Percentiles rank a stretch among this genome's conserved stretches.
These are phyloP conservation scores for Oenanthe sinensis DNA, from an alignment of 129 eudicot species.

Conservation along the genomic window DNA sequence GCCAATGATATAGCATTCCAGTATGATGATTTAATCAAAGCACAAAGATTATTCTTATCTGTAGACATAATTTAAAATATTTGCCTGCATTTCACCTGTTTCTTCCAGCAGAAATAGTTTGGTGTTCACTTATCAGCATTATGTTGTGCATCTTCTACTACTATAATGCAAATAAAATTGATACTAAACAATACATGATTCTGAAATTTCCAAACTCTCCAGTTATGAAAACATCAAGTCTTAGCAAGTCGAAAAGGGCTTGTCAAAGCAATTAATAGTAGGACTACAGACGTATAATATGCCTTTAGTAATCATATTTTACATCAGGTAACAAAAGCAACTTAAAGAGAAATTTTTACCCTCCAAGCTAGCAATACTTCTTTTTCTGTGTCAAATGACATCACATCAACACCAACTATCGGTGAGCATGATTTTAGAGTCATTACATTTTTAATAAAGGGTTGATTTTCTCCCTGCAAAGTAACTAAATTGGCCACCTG, in stretches of 20 bases:
- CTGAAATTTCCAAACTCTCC: not conserved
- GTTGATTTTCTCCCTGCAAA: constrained; percentile 82
- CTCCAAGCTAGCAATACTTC: constrained; percentile 93
- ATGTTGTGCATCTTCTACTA: not conserved
- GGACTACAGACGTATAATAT: not conserved
- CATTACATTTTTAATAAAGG: constrained; percentile 88
- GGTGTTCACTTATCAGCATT: not conserved
- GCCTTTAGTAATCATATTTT: not conserved
- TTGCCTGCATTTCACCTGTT: not conserved
- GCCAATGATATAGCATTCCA: not conserved
- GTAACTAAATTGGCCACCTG: constrained; percentile 95
- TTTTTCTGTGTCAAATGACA: constrained; percentile 93
- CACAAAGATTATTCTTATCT: not conserved
- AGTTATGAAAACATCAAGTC: not conserved
- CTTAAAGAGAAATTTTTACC: constrained; percentile 32
- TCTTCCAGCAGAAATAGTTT: not conserved
- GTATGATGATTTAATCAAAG: not conserved
- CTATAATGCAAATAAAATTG: not conserved
- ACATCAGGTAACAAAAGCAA: not conserved
- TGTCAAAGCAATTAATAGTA: not conserved
- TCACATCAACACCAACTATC: constrained; percentile 92
- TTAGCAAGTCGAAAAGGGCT: not conserved
- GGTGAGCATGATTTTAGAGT: constrained; percentile 91
- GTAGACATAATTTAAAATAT: not conserved
- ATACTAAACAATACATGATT: not conserved